Conservation (phyloP, 805 yeast genomes). For the Yamadazyma laniorum region DNA sequence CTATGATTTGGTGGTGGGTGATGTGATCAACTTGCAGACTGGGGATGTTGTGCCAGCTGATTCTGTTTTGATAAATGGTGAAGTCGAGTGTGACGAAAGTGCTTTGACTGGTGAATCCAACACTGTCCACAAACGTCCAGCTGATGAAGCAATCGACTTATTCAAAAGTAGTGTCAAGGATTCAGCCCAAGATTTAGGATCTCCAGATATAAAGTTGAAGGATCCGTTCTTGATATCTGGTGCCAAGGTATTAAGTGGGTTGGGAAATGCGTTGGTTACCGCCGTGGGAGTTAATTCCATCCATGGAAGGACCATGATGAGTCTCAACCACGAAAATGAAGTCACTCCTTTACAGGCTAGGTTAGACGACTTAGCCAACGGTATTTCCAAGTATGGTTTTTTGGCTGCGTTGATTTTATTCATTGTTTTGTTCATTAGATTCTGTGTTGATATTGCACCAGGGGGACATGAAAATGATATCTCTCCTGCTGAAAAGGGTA, state of each 20-base stretch:
- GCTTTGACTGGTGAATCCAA: slow-evolving; percentile 93
- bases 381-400: slow-evolving; percentile 92
- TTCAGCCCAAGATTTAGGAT: slow-evolving; percentile 38
- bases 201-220: slow-evolving; percentile 40
- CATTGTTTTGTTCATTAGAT: slow-evolving; percentile 73
- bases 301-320: slow-evolving; percentile 87
- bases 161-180: slow-evolving; percentile 27
- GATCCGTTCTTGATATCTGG: slow-evolving; percentile 93
- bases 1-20: slow-evolving; percentile 82
- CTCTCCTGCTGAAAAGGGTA: slow-evolving; percentile 74
- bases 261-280: slow-evolving; percentile 81
- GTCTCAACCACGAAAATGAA: slow-evolving; percentile 73
- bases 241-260: slow-evolving; percentile 80
- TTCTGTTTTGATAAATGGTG: slow-evolving; percentile 69
- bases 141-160: slow-evolving; percentile 26
- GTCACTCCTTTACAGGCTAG: slow-evolving; percentile 87
- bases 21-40: slow-evolving; percentile 75
- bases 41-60: slow-evolving; percentile 96
- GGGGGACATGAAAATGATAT: slow-evolving; percentile 45
- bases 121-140: slow-evolving; percentile 68
- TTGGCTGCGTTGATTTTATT: slow-evolving; percentile 82
- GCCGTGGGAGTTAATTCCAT: slow-evolving; percentile 89
- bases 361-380: slow-evolving; percentile 79
- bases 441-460: slow-evolving; percentile 58
- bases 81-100: slow-evolving; percentile 86